Base-by-base conservation (phyloP, 23 red algal genomes). In the Gracilaria gracilis region DNA sequence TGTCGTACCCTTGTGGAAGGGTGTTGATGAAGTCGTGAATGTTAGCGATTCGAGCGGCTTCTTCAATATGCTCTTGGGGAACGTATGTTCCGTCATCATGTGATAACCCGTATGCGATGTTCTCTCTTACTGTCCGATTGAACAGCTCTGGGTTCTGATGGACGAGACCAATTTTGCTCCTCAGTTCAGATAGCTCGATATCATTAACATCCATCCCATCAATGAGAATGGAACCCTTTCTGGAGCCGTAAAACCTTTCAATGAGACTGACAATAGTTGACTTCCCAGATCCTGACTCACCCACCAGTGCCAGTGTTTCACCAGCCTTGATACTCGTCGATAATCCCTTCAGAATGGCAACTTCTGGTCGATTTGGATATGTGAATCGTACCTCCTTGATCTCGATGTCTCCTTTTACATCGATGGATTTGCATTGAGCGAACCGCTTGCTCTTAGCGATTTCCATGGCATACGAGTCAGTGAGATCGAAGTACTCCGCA, bases 231-330 rank as follows among this genome's bases (percentile, higher is more conserved):
- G 66, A 62, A 61, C 95, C 95, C n/a, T 61, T 42, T 42, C 36
- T 76, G 9, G 83, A 71, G 62, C 95, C 95, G 79, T 98, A 95
- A 62, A 98, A 94, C 32, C 95, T 71, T 39, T 71, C 66, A 14
- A 94, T 67, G 20, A 97, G 95, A 44, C 57, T 72, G 62, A 91
- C 32, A 38, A 97, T 76, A 20, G 95, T 97, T 27, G 75, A 84
- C 65, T 97, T 97, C 20, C 95, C 95, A 38, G 83, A 77, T 46
- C 95, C 95, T 44, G 83, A 90, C n/a, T 80, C 82, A 57, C 95
- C 95, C 27, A 97, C 90, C 32, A 97, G 59, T 11, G 95, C 95
- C 39, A 97, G 38, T 6, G 92, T 98, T 78, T 94, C 71, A 0
- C 95, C 95, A 46, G 67, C 70, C n/a, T 83, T 82, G 9, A 95